Evolutionary conservation across 352 stramenopile species (phyloP).

Genomic region (Pythium dissimile): DNA sequence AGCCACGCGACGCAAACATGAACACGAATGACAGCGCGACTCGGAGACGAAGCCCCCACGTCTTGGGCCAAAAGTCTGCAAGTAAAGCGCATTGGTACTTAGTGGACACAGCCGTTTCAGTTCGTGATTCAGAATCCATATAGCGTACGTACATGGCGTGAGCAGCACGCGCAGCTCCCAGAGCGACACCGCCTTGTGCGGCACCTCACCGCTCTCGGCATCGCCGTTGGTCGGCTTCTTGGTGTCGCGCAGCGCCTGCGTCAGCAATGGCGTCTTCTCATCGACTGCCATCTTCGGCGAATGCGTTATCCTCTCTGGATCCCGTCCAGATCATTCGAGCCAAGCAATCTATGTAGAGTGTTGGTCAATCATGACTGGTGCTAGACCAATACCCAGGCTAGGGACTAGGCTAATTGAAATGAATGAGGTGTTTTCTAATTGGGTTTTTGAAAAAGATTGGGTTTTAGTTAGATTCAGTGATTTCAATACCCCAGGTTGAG

Average conservation of each 20-base stretch:
- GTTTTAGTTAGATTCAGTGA: too few relatives aligned
- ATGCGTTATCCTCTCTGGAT: too few relatives aligned
- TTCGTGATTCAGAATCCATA: neutral
- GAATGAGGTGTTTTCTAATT: too few relatives aligned
- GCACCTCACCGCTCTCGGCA: constrained; percentile 7
- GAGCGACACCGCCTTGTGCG: constrained; percentile 27
- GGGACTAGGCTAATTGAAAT: too few relatives aligned
- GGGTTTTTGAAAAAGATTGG: too few relatives aligned
- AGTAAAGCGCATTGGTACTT: neutral
- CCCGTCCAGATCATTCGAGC: too few relatives aligned
- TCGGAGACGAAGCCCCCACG: constrained; percentile 62
- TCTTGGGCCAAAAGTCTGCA: constrained; percentile 73
- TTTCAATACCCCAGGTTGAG: too few relatives aligned
- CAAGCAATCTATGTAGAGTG: too few relatives aligned
- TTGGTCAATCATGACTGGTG: too few relatives aligned
- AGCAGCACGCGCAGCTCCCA: constrained; percentile 71
- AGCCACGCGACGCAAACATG: constrained; percentile 66
- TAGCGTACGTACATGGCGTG: constrained; percentile 62
- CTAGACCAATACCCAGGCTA: too few relatives aligned
- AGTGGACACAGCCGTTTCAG: neutral
- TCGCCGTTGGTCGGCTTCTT: constrained; percentile 19
- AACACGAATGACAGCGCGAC: constrained; percentile 59
- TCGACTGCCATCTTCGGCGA: constrained; percentile 25
- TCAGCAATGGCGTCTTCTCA: constrained; percentile 23
- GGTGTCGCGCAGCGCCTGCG: constrained; percentile 22